These are phyloP conservation scores for Coniochaeta sp. DNA, from an alignment of 2,329 filamentous ascomycete species.

Conservation along the genomic window DNA sequence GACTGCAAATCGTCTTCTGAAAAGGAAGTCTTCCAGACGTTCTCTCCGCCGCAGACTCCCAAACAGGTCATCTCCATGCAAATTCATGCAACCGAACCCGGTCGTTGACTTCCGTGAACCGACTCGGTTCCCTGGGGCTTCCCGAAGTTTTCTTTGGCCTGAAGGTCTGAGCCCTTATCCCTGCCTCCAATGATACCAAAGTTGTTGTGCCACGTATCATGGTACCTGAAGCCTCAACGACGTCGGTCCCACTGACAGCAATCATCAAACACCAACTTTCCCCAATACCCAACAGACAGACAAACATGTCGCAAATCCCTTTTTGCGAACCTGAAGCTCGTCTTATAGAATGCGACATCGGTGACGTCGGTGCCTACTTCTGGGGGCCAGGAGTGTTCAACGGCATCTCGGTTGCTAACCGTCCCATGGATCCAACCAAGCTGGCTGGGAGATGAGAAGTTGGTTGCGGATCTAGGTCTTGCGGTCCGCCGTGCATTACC, in stretches of 20 bases:
- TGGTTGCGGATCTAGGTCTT: not conserved
- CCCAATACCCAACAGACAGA: not conserved
- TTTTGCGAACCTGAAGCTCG: not conserved
- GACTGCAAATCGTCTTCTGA: not conserved
- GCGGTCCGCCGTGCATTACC: not conserved
- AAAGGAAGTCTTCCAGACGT: constrained; percentile 3
- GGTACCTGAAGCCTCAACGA: not conserved
- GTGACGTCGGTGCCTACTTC: not conserved
- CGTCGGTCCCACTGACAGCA: not conserved
- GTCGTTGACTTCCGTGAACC: not conserved
- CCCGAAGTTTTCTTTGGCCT: not conserved
- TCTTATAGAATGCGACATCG: not conserved
- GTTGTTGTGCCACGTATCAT: not conserved
- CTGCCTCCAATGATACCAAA: not conserved
- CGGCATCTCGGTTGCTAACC: not conserved
- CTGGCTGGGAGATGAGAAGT: not conserved
- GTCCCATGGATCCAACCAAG: not conserved
- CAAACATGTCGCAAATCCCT: not conserved
- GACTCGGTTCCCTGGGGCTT: not conserved
- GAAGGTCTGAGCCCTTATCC: not conserved
- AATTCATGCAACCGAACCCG: constrained; percentile 2
- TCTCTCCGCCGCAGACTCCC: not conserved
- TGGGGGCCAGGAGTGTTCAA: not conserved
- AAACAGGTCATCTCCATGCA: not conserved
- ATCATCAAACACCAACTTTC: not conserved